Percentiles rank a stretch among this genome's conserved stretches.
Conservation (phyloP, 1,284 basidiomycete species). For the Peniophora sp. region DNA sequence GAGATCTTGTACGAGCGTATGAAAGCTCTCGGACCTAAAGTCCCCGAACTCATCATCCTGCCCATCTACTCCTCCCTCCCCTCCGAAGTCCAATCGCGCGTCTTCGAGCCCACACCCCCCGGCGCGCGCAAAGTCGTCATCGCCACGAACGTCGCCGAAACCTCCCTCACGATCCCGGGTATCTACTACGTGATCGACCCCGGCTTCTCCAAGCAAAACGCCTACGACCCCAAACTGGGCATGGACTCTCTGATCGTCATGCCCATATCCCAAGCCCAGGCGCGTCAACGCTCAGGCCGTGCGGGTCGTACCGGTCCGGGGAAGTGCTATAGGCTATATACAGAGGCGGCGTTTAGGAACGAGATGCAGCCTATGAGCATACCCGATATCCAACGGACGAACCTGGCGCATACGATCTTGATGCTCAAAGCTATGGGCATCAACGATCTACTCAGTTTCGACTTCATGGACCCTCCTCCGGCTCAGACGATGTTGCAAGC, state of each 20-base stretch:
- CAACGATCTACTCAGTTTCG: slow-evolving; percentile 96
- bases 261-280: slow-evolving; percentile 99
- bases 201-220: slow-evolving; percentile 98
- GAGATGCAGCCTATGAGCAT: slow-evolving; percentile 99
- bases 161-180: slow-evolving; percentile 95
- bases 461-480: slow-evolving; percentile 99
- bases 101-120: slow-evolving; percentile 96
- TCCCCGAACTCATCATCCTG: slow-evolving; percentile 93
- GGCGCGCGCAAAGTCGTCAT: slow-evolving; percentile 97
- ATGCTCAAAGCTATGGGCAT: slow-evolving; percentile 99
- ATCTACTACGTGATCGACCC: slow-evolving; percentile 99
- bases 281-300: slow-evolving; percentile 90
- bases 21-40: slow-evolving; percentile 95
- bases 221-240: slow-evolving; percentile 93
- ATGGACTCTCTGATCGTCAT: slow-evolving; percentile 99
- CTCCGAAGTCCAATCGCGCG: slow-evolving; percentile 94
- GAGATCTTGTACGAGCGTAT: slow-evolving; percentile 98
- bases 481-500: slow-evolving; percentile 94
- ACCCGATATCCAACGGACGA: slow-evolving; percentile 96
- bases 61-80: slow-evolving; percentile 98
- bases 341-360: slow-evolving; percentile 95
- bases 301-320: slow-evolving; percentile 97
- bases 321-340: slow-evolving; percentile 97
- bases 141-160: slow-evolving; percentile 98
- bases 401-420: slow-evolving; percentile 87